Evolutionary conservation across 164 flowering plant genomes (phyloP).

Genomic region (Stephania yunnanensis): DNA sequence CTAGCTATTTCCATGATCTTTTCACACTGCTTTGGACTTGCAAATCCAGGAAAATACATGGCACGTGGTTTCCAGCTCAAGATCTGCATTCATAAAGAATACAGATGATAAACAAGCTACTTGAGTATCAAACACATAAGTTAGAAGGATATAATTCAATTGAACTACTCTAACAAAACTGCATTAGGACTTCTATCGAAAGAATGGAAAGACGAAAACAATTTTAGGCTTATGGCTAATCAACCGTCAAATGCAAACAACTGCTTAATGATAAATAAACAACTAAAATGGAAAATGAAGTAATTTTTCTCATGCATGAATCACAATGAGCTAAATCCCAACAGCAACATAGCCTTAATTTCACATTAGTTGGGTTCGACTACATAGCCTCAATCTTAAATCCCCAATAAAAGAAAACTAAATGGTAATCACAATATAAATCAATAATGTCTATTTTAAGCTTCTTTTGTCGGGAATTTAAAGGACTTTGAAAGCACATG

Average conservation of each 20-base stretch:
- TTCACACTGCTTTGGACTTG: conserved; percentile 66
- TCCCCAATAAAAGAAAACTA: not conserved
- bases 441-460: not conserved
- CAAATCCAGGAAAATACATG: conserved; percentile 79
- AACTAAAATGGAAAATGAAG: not conserved
- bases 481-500: too few species aligned
- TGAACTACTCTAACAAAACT: not conserved
- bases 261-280: too few species aligned
- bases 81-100: conserved; percentile 36
- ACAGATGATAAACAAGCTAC: not conserved
- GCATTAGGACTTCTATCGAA: not conserved
- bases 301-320: not conserved
- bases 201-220: not conserved
- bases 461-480: too few species aligned
- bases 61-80: conserved; percentile 94
- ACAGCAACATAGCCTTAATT: too few species aligned
- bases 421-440: not conserved
- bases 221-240: not conserved
- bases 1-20: conserved; percentile 58
- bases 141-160: not conserved
- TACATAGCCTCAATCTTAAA: too few species aligned
- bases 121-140: not conserved
- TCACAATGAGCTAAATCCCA: not conserved
- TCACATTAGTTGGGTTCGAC: too few species aligned
- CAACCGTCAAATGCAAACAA: not conserved